Base-by-base conservation (phyloP, 352 stramenopile genomes). In the Phytophthora cryptogea region DNA sequence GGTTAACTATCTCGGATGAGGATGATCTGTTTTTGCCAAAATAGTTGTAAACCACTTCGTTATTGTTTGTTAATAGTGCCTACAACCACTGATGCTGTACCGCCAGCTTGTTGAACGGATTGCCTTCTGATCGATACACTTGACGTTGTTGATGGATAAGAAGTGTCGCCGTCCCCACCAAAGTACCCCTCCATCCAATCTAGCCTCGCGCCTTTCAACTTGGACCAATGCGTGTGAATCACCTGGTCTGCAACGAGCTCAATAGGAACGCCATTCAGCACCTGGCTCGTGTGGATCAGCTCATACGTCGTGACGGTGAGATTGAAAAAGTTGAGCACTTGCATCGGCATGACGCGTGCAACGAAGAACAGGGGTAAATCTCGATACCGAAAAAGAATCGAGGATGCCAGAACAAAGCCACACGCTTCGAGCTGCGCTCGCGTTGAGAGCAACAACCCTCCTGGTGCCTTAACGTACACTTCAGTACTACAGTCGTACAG, bases 301-400 rank as follows among this genome's bases (percentile, higher is more conserved):
- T 72, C 51, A 44, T 72, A 68, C 16, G 66, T 69, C 16, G 60
- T 74, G 14, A 72, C 65, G 1, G 65, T 74, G n/a, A 74, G 42
- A 32, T 77, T 74, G 52, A 77, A 74, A 13, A 71, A 66, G 16
- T 66, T 68, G 17, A 74, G 60, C 0, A 71, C 28, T 28, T 58
- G 56, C 6, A 57, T 56, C 1, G 64, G 68, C 3, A 71, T 4
- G 1, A 68, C 54, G 8, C 64, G 63, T 8, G 68, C 63, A 27
- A 64, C 33, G 11, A 73, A 43, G 26, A 72, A 71, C 1, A 72
- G 49, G 17, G 60, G 69, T 0, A 77, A 48, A 23, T 74, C 60
- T 33, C 65, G 59, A 30, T 74, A 74, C 5, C 69, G 60, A 62
- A 69, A 67, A 9, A 77, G 69, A 17, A 74, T 66, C 10, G 56